Percentiles rank a stretch among this genome's conserved stretches.
phyloP scores from a whole-genome alignment of 306 rosid genomes.

The Lathyrus tuberosus region DNA sequence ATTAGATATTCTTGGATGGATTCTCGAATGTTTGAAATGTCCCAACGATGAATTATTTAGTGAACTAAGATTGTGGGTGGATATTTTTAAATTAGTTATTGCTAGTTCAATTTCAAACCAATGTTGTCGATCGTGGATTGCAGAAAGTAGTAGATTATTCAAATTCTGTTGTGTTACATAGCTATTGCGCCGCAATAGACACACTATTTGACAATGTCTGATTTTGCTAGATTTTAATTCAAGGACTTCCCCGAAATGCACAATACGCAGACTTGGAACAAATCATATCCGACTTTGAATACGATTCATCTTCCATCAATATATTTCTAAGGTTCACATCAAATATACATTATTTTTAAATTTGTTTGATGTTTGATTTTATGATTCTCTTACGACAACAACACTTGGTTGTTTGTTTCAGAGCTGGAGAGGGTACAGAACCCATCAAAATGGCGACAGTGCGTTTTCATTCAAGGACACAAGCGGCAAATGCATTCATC shows the following conservation, averaged over 20 bases:
- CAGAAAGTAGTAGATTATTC: too few relatives aligned
- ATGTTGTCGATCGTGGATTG: too few relatives aligned
- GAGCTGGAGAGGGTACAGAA: conserved; percentile 39
- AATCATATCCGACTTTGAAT: conserved; percentile 60
- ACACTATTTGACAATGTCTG: not conserved
- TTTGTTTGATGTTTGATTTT: not conserved
- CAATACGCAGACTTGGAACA: conserved; percentile 54
- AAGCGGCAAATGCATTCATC: conserved; percentile 74
- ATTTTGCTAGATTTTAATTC: conserved; percentile 62
- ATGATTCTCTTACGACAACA: conserved; percentile 28
- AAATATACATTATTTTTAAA: conserved; percentile 6
- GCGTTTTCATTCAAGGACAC: conserved; percentile 52
- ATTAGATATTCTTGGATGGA: conserved; percentile 20
- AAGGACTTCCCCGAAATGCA: conserved; percentile 60
- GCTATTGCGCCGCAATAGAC: too few relatives aligned
- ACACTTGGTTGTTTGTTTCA: conserved; percentile 42
- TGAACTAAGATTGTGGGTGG: not conserved
- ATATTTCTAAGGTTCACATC: conserved; percentile 52
- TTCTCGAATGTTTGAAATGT: conserved; percentile 24
- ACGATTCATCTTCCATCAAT: conserved; percentile 52
- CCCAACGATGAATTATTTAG: not conserved
- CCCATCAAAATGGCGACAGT: conserved; percentile 57
- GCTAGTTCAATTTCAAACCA: too few relatives aligned
- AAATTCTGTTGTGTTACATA: too few relatives aligned
- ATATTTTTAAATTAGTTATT: not conserved